phyloP scores from a whole-genome alignment of 768 basidiomycete species.

The Candolleomyces eurysporus region DNA sequence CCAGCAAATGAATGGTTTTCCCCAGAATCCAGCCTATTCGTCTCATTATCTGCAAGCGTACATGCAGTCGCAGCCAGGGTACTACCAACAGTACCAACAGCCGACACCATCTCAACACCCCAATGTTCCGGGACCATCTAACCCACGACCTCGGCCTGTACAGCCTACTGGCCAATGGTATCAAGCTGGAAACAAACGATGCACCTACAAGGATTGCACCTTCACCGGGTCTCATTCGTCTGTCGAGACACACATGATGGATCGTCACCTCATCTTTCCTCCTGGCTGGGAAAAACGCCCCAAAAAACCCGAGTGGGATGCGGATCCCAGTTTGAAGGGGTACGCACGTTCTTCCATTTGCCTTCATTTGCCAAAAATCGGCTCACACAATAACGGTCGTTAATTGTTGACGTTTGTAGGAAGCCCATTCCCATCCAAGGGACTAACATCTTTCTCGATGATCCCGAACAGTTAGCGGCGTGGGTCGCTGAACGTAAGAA shows the following conservation, averaged over 20 bases:
- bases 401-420: constrained; percentile 30
- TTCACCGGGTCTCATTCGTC: constrained; percentile 70
- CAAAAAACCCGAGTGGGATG: constrained; percentile 68
- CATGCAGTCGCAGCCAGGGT: constrained; percentile 26
- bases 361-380: background rate
- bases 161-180: constrained; percentile 46
- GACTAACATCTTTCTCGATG: constrained; percentile 72
- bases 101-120: constrained; percentile 6
- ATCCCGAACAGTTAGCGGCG: constrained; percentile 74
- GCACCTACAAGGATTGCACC: constrained; percentile 59
- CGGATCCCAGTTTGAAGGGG: constrained; percentile 82
- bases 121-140: background rate
- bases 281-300: constrained; percentile 62
- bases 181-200: constrained; percentile 58
- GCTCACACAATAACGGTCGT: background rate
- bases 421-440: constrained; percentile 77
- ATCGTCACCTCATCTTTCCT: constrained; percentile 83
- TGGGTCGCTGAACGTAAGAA: constrained; percentile 91
- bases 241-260: constrained; percentile 84
- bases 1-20: background rate
- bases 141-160: background rate
- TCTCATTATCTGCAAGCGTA: constrained; percentile 60
- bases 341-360: constrained; percentile 26
- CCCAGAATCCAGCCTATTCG: constrained; percentile 30
- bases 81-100: constrained; percentile 9